A percentile compares a stretch with the other conserved stretches of the same genome.
phyloP scores from a whole-genome alignment of 2,329 filamentous ascomycete genomes.

The Trichoderma hamatum region DNA sequence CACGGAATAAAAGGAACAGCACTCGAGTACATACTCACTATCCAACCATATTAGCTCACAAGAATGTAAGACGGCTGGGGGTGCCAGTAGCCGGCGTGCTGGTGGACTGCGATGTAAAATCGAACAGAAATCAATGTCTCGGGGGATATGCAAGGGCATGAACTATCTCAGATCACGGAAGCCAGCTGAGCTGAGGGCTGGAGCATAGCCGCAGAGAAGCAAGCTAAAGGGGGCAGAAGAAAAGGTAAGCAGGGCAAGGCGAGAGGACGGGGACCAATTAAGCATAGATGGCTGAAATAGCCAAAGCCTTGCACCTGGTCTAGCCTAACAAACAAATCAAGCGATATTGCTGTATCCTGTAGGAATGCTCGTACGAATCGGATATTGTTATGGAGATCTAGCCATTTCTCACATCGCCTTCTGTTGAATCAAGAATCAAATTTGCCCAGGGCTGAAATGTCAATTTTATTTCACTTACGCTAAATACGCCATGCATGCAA shows the following conservation, averaged over 20 bases:
- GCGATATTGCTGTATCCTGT: background rate
- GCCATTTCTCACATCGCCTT: background rate
- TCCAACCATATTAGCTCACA: background rate
- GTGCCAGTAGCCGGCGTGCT: background rate
- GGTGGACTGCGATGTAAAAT: background rate
- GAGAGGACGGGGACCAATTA: background rate
- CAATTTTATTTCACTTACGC: background rate
- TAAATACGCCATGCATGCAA: background rate
- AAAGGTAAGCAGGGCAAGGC: background rate
- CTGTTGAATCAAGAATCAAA: background rate
- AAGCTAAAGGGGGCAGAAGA: background rate
- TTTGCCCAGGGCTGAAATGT: background rate
- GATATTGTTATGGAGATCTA: background rate
- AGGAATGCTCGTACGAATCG: background rate
- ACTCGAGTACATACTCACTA: background rate
- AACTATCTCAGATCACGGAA: background rate
- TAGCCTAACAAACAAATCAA: background rate
- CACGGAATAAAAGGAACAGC: background rate
- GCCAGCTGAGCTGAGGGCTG: background rate
- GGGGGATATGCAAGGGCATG: background rate
- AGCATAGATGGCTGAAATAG: background rate
- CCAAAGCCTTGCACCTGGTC: background rate
- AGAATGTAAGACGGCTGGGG: background rate
- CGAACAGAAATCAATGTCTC: background rate
- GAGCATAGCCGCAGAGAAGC: too few species aligned